Evolutionary conservation across 2,329 filamentous ascomycete genomes (phyloP), one percentile per base, ranked within the genome.

Genomic region (Sclerotinia glacialis): DNA sequence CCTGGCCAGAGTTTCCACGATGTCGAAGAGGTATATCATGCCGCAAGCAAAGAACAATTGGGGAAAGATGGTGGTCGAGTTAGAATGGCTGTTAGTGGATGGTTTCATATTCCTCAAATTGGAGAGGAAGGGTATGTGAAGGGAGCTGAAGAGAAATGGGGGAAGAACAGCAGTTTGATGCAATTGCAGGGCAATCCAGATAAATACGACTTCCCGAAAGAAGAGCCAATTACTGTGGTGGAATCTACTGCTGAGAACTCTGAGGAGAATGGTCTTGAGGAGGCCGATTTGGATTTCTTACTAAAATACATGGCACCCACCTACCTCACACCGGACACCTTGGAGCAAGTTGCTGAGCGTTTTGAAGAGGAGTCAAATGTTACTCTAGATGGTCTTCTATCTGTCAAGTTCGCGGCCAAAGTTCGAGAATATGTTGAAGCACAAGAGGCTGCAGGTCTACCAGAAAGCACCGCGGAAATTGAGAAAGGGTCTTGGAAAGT

Each of bases 1-100:
- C 95, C 95, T 0, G 95, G 95, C n/a, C 89, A 97, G 83, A 98
- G 94, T 78, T 99, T 98, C 79, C 95, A 99, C 79, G 95, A 99
- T 77, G 95, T 99, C 65, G 94, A 98, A 80, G 95, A 99, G 79
- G 95, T 99, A 5, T 98, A 97, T 79, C 87, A 91, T 76, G 83
- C 86, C 74, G 82, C 80, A 70, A 83, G 76, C 68, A 82, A 81
- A 76, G 84, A 81, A 73, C 85, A 86, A 78, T 84, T 87, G 65
- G 84, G 83, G 76, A 86, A 83, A 77, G 85, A 93, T 67, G 89
- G 89, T 23, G 89, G 89, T 0, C 86, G 92, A 58, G 87, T 97
- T 59, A 89, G 95, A 72, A 98, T 99, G 94, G 95, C 95, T 61
- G 97, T 99, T 76, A 97, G 92, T 76, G 95, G 95, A 63, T 99